Conservation (phyloP, 148 eudicot genomes). For the Simmondsia chinensis region DNA sequence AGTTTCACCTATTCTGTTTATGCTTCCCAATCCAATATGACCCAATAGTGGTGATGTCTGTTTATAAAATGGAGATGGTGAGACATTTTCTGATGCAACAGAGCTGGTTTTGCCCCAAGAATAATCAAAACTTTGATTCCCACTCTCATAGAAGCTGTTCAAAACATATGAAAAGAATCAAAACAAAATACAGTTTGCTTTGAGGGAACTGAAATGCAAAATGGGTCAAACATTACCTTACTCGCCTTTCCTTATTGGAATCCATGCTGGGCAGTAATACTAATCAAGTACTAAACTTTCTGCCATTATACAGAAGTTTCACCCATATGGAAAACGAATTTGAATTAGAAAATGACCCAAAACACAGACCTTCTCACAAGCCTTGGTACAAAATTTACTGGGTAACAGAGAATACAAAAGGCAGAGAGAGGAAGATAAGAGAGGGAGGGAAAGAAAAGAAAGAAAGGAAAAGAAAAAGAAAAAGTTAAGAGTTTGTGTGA, state of each 20-base stretch:
- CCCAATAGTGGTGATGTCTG: slow-evolving; percentile 14
- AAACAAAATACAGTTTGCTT: background rate
- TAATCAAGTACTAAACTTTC: too few species aligned
- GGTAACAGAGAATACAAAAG: too few species aligned
- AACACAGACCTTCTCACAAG: too few species aligned
- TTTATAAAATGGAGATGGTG: slow-evolving; percentile 16
- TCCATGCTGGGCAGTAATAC: too few species aligned
- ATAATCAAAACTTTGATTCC: slow-evolving; percentile 2
- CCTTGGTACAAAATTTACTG: too few species aligned
- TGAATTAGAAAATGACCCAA: too few species aligned
- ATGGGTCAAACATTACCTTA: slow-evolving; percentile 15
- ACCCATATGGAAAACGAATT: too few species aligned
- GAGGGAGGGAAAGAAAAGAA: too few species aligned
- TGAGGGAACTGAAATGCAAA: background rate
- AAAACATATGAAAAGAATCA: background rate
- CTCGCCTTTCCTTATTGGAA: slow-evolving; percentile 12
- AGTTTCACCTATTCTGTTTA: slow-evolving; percentile 17
- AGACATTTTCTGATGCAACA: slow-evolving; percentile 9
- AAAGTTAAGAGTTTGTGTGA: too few species aligned
- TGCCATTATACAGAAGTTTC: too few species aligned
- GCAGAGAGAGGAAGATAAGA: too few species aligned
- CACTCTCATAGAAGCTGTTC: slow-evolving; percentile 12
- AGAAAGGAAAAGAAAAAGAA: too few species aligned
- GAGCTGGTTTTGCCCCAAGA: slow-evolving; percentile 17
- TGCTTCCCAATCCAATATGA: slow-evolving; percentile 6